A percentile compares a stretch with the other conserved stretches of the same genome.
Evolutionary conservation across 2,329 filamentous ascomycete genomes (phyloP).

Genomic region (Nemania diffusa): DNA sequence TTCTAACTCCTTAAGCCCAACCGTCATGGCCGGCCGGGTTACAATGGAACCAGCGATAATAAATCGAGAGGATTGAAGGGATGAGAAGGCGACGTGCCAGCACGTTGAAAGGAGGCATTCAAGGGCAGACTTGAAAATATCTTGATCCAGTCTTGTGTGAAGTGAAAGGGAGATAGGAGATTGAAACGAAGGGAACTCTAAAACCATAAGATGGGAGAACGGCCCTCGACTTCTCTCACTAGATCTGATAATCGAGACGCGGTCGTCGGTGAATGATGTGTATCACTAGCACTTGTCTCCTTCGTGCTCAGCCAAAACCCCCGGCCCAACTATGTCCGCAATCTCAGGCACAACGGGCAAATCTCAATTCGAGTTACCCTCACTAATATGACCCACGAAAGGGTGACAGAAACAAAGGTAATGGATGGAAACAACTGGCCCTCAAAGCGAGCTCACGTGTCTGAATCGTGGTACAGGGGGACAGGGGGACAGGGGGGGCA

Average conservation of each 20-base stretch:
- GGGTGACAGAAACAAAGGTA: not conserved
- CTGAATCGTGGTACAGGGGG: not conserved
- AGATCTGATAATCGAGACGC: not conserved
- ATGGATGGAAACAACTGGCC: not conserved
- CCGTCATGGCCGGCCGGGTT: conserved; percentile 22
- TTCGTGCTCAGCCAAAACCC: conserved; percentile 18
- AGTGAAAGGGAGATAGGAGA: not conserved
- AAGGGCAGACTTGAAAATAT: not conserved
- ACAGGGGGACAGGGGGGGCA: no score
- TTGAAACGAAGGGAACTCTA: not conserved
- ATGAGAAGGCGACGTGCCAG: conserved; percentile 12
- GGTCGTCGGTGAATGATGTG: conserved; percentile 4
- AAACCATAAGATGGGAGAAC: not conserved
- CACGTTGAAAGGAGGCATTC: not conserved
- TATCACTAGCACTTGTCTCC: conserved; percentile 17
- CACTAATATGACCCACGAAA: not conserved
- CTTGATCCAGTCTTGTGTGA: not conserved
- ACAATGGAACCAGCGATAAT: not conserved
- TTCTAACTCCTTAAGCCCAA: conserved; percentile 39
- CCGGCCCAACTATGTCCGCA: conserved; percentile 2
- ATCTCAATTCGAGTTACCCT: not conserved
- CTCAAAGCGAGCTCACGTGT: not conserved
- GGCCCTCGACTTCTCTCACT: not conserved
- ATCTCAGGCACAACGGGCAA: not conserved
- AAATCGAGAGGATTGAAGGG: not conserved